A percentile compares a stretch with the other conserved stretches of the same genome.
Evolutionary conservation across 2,329 filamentous ascomycete species (phyloP).

Genomic region (Alternaria longipes): DNA sequence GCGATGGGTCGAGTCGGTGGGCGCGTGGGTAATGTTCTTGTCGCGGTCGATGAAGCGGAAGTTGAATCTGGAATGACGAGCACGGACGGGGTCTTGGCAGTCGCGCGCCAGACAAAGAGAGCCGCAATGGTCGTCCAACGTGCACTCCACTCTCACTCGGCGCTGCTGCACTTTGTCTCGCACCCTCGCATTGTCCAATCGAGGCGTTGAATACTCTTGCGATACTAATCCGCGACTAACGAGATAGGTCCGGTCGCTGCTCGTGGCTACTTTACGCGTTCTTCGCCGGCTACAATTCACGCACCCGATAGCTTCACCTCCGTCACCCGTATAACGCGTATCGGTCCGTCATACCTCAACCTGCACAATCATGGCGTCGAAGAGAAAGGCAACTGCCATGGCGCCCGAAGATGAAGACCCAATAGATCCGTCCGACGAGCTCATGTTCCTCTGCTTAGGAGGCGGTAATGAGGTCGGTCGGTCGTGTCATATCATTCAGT

Average conservation of each 20-base stretch:
- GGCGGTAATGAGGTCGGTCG: slow-evolving; percentile 97
- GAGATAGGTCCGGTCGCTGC: neutral
- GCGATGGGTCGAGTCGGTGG: slow-evolving; percentile 15
- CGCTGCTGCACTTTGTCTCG: neutral
- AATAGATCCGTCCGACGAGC: slow-evolving; percentile 90
- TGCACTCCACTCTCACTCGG: slow-evolving; percentile 5
- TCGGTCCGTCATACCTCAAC: neutral
- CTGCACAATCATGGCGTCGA: slow-evolving; percentile 76
- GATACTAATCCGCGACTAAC: slow-evolving; percentile 15
- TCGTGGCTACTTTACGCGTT: slow-evolving; percentile 10
- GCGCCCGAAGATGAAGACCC: slow-evolving; percentile 81
- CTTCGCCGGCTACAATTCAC: slow-evolving; percentile 1
- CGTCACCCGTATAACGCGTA: neutral
- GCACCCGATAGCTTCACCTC: slow-evolving; percentile 5
- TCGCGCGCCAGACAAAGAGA: slow-evolving; percentile 39
- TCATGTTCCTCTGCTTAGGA: slow-evolving; percentile 91
- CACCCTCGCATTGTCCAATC: slow-evolving; percentile 1
- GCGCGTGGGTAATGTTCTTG: slow-evolving; percentile 29
- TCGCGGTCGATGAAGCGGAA: slow-evolving; percentile 25
- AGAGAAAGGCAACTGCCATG: slow-evolving; percentile 86
- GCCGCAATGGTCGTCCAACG: slow-evolving; percentile 11
- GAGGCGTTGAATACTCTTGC: slow-evolving; percentile 1
- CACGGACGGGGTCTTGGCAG: slow-evolving; percentile 39
- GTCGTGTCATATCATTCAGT: slow-evolving; percentile 97
- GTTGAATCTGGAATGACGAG: slow-evolving; percentile 29